These are phyloP conservation scores for Cucurbita argyrosperma DNA, from an alignment of 306 rosid species.

Conservation along the genomic window DNA sequence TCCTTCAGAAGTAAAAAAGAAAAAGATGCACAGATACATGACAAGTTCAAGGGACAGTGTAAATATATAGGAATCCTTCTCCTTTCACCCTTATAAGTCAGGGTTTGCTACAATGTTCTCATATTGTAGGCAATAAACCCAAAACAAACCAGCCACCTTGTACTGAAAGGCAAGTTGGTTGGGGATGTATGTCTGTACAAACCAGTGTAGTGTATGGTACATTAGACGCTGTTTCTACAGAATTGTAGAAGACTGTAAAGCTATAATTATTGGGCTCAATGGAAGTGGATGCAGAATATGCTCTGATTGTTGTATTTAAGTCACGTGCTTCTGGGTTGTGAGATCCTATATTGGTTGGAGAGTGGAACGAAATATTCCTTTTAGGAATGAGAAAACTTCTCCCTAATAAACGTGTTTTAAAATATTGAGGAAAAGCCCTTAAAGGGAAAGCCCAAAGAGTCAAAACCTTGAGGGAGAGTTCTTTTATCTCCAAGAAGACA, in stretches of 20 bases:
- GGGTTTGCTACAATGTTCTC: not conserved
- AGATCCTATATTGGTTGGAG: too few relatives aligned
- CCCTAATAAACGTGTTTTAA: too few relatives aligned
- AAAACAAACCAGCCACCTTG: conserved; percentile 1
- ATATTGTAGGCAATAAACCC: conserved; percentile 17
- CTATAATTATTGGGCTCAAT: not conserved
- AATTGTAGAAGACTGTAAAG: conserved; percentile 8
- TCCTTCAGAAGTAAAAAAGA: conserved; percentile 13
- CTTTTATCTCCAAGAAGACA: too few relatives aligned
- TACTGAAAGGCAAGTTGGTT: not conserved
- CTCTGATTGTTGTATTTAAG: not conserved
- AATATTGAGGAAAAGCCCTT: too few relatives aligned
- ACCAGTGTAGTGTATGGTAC: conserved; percentile 8
- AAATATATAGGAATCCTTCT: conserved; percentile 5
- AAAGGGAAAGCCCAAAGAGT: too few relatives aligned
- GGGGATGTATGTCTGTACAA: not conserved
- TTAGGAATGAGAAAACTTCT: too few relatives aligned
- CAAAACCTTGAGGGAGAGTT: too few relatives aligned
- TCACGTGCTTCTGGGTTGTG: not conserved
- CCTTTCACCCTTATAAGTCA: not conserved
- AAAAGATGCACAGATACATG: conserved; percentile 10
- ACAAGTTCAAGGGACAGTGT: not conserved
- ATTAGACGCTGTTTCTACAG: conserved; percentile 10
- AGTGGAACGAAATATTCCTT: too few relatives aligned
- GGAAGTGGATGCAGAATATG: not conserved